A percentile compares a stretch with the other conserved stretches of the same genome.
Evolutionary conservation across 352 stramenopile genomes (phyloP).

Genomic region (Phytophthora megakarya): DNA sequence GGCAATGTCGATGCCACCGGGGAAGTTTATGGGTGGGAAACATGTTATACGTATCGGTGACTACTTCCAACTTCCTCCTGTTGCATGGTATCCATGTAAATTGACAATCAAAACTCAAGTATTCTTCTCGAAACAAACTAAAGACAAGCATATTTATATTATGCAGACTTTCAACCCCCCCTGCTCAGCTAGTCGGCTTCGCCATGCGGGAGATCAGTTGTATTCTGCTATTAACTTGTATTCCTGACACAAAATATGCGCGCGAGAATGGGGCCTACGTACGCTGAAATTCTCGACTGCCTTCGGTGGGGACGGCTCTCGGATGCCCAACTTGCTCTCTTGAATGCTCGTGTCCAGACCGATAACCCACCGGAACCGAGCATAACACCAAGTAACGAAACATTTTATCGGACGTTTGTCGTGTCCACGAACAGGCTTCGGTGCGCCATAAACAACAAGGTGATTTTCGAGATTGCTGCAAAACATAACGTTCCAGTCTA

Average conservation of each 20-base stretch:
- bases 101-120: too few species aligned
- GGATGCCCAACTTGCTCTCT: neutral
- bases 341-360: slow-evolving; percentile 17
- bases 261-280: neutral
- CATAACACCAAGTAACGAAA: neutral
- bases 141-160: neutral
- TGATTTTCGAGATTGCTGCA: slow-evolving; percentile 11
- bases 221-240: slow-evolving; percentile 25
- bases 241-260: slow-evolving; percentile 19
- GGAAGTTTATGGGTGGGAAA: slow-evolving; percentile 28
- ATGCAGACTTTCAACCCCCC: neutral
- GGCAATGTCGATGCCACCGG: neutral
- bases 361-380: neutral
- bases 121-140: too few species aligned
- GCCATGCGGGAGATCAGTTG: slow-evolving; percentile 12
- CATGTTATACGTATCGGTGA: slow-evolving; percentile 26
- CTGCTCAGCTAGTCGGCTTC: neutral
- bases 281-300: slow-evolving; percentile 3
- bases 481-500: neutral
- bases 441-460: slow-evolving; percentile 12
- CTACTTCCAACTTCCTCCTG: slow-evolving; percentile 28
- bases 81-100: slow-evolving; percentile 18
- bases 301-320: slow-evolving; percentile 5
- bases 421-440: slow-evolving; percentile 25
- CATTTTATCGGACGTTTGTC: slow-evolving; percentile 18